These are phyloP conservation scores for Xylaria hypoxylon DNA, from an alignment of 2,329 filamentous ascomycete species.

Conservation along the genomic window DNA sequence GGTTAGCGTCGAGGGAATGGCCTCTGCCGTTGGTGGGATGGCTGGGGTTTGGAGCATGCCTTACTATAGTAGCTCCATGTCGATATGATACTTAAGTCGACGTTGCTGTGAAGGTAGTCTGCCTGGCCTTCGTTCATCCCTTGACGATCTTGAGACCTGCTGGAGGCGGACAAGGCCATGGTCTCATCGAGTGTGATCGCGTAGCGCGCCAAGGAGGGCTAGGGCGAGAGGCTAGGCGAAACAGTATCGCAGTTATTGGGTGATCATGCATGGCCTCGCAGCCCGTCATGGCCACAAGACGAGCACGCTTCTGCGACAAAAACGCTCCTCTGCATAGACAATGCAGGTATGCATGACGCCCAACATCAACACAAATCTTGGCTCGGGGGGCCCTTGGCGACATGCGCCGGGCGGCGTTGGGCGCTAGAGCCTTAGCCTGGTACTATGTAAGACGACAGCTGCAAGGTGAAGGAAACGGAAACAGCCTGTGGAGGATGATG, in stretches of 20 bases:
- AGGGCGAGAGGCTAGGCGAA: slow-evolving; percentile 14
- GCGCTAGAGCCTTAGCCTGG: slow-evolving; percentile 40
- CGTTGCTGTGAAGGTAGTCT: slow-evolving; percentile 7
- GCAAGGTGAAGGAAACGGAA: slow-evolving; percentile 50
- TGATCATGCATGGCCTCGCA: slow-evolving; percentile 32
- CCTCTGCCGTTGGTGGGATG: slow-evolving; percentile 23
- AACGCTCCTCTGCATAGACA: slow-evolving; percentile 13
- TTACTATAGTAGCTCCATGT: slow-evolving; percentile 29
- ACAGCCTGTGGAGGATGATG: slow-evolving; percentile 33
- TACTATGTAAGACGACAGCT: slow-evolving; percentile 44
- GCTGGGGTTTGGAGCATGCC: slow-evolving; percentile 22
- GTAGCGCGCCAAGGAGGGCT: slow-evolving; percentile 19
- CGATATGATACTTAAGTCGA: slow-evolving; percentile 1
- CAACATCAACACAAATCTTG: slow-evolving; percentile 21
- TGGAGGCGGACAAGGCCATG: slow-evolving; percentile 5
- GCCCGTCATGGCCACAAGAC: slow-evolving; percentile 27
- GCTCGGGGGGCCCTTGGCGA: slow-evolving; percentile 10
- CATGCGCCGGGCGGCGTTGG: slow-evolving; percentile 30
- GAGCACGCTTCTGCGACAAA: slow-evolving; percentile 18
- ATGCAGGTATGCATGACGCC: slow-evolving; percentile 27
- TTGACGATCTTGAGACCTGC: slow-evolving; percentile 22
- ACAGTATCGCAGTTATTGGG: slow-evolving; percentile 18
- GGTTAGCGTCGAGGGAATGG: slow-evolving; percentile 30
- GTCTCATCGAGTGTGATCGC: slow-evolving; percentile 21
- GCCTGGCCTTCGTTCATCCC: slow-evolving; percentile 21